Evolutionary conservation across 345 rosid species (phyloP).

Genomic region (Euclidium syriacum): DNA sequence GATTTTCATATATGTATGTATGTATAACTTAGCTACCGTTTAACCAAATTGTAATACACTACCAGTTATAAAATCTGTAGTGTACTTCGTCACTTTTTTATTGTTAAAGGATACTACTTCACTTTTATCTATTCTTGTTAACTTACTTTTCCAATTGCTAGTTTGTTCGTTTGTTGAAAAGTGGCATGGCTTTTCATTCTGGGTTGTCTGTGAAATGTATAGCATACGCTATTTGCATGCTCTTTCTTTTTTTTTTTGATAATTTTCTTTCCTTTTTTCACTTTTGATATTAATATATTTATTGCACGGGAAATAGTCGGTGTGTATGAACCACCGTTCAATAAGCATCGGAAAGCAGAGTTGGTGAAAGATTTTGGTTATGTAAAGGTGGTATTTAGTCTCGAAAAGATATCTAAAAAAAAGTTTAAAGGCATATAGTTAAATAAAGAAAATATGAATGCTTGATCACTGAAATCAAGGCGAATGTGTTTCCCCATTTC

Average conservation of each 20-base stretch:
- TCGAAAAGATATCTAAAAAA: neutral
- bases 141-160: neutral
- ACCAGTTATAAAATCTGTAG: slow-evolving; percentile 1
- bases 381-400: slow-evolving; percentile 2
- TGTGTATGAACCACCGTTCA: neutral
- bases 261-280: too few species aligned
- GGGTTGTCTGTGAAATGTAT: neutral
- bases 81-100: neutral
- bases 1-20: neutral
- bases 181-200: neutral
- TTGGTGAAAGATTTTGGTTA: neutral
- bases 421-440: neutral
- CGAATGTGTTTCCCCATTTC: slow-evolving; percentile 7
- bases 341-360: slow-evolving; percentile 5
- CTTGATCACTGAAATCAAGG: slow-evolving; percentile 26
- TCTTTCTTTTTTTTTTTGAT: too few species aligned
- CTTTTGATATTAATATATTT: neutral
- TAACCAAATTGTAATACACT: slow-evolving; percentile 14
- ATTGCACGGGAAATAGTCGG: slow-evolving; percentile 4
- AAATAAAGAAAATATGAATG: neutral
- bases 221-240: slow-evolving; percentile 10
- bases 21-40: slow-evolving; percentile 11
- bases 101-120: neutral
- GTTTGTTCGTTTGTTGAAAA: neutral
- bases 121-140: neutral